Percentiles rank a stretch among this genome's conserved stretches.
Evolutionary conservation across 225 moss, liverwort and hornwort genomes (phyloP).

Genomic region (Bryoerythrophyllum caledonicum): DNA sequence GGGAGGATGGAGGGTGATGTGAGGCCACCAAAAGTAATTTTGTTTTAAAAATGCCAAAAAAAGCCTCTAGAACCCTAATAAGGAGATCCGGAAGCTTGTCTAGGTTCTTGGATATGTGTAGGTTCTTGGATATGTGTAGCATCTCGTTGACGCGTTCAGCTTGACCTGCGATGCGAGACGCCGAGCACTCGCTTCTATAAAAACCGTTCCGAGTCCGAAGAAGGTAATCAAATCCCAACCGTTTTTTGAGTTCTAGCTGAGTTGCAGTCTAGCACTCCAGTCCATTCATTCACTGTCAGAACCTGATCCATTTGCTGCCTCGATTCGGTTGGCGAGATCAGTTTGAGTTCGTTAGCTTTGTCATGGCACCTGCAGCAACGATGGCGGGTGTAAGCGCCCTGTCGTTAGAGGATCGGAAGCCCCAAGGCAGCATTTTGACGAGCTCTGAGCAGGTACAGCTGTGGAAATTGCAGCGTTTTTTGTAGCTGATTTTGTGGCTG

Average conservation of each 20-base stretch:
- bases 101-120: background rate
- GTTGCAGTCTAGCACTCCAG: background rate
- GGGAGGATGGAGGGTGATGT: too few species aligned
- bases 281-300: background rate
- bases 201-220: background rate
- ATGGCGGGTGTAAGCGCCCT: conserved; percentile 7
- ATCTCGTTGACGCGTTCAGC: background rate
- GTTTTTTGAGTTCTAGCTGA: too few species aligned
- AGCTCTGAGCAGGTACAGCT: conserved; percentile 26
- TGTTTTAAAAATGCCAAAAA: too few species aligned
- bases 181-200: background rate
- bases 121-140: too few species aligned
- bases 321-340: background rate
- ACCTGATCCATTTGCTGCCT: background rate
- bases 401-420: background rate
- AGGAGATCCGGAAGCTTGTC: background rate
- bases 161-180: background rate
- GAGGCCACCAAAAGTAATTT: too few species aligned
- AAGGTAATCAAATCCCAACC: background rate
- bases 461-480: background rate
- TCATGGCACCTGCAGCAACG: background rate
- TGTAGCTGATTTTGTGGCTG: background rate
- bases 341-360: background rate
- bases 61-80: background rate
- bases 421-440: background rate